Evolutionary conservation across 2,329 filamentous ascomycete species (phyloP).

Genomic region (Ramichloridium luteum): DNA sequence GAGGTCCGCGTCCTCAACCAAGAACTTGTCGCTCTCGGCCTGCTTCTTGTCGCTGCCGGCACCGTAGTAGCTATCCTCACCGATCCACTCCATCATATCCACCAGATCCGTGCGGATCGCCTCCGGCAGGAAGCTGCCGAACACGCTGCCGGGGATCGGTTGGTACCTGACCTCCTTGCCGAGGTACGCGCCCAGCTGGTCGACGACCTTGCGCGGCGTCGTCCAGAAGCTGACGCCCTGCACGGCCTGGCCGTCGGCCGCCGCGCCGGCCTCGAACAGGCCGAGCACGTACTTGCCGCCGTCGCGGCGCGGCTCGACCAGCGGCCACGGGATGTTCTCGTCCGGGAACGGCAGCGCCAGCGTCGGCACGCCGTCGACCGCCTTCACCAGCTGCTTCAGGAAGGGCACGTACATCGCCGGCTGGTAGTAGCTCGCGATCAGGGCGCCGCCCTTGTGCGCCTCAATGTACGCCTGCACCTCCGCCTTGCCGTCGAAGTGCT

Average conservation of each 20-base stretch:
- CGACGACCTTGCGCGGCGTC: constrained; percentile 10
- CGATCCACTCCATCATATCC: constrained; percentile 20
- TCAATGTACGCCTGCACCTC: constrained; percentile 23
- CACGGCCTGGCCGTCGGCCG: constrained; percentile 7
- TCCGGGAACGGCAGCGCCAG: constrained; percentile 7
- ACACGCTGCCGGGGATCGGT: constrained; percentile 10
- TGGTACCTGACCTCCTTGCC: constrained; percentile 11
- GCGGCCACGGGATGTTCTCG: constrained; percentile 6
- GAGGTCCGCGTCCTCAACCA: constrained; percentile 14
- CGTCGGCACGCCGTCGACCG: constrained; percentile 6
- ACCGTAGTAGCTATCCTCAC: constrained; percentile 19
- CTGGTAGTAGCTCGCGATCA: constrained; percentile 14
- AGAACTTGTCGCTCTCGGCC: constrained; percentile 15
- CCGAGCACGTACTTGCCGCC: constrained; percentile 15
- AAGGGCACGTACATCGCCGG: constrained; percentile 7
- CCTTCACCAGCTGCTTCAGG: constrained; percentile 4
- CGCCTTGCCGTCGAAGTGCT: constrained; percentile 34
- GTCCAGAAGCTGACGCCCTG: constrained; percentile 10
- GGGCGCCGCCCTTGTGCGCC: constrained; percentile 11
- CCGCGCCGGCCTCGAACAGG: constrained; percentile 12
- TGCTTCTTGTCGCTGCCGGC: constrained; percentile 18
- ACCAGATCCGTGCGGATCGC: constrained; percentile 17
- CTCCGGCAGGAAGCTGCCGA: constrained; percentile 15
- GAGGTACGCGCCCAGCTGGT: constrained; percentile 6
- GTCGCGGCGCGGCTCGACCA: constrained; percentile 12